Conservation (phyloP, 257 asterid species). For the Misopates orontium region DNA sequence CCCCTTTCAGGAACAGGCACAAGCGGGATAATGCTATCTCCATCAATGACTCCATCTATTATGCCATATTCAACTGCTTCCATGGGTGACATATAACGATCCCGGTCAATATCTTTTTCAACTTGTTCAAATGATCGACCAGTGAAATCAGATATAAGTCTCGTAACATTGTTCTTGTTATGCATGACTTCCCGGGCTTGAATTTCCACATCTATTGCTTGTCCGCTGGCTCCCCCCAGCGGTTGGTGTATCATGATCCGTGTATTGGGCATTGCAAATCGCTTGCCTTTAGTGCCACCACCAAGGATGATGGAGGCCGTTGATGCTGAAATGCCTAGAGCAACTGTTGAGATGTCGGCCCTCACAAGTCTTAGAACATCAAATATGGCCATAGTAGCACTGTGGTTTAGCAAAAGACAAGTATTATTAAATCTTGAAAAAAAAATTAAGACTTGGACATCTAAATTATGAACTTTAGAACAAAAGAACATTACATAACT, state of each 20-base stretch:
- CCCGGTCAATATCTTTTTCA: constrained; percentile 86
- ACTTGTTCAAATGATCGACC: constrained; percentile 85
- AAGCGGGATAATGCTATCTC: constrained; percentile 82
- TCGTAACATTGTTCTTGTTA: constrained; percentile 67
- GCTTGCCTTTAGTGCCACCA: constrained; percentile 94
- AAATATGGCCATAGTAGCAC: constrained; percentile 71
- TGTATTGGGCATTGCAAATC: constrained; percentile 93
- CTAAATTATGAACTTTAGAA: neutral
- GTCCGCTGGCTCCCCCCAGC: constrained; percentile 92
- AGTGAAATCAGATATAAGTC: constrained; percentile 61
- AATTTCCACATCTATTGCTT: constrained; percentile 85
- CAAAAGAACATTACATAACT: too few species aligned
- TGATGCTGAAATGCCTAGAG: constrained; percentile 85
- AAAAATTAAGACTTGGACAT: too few species aligned
- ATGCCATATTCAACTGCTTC: constrained; percentile 94
- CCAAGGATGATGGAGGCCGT: constrained; percentile 93
- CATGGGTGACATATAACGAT: constrained; percentile 89
- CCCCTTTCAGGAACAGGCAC: constrained; percentile 77
- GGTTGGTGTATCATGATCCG: constrained; percentile 95
- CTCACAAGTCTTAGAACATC: constrained; percentile 60
- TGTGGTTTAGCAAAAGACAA: constrained; percentile 31
- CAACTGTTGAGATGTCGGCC: constrained; percentile 65
- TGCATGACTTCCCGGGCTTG: constrained; percentile 89
- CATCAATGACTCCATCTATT: constrained; percentile 87
- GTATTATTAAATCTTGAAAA: neutral